These are phyloP conservation scores for Datisca glomerata DNA, from an alignment of 306 rosid genomes.

Conservation along the genomic window DNA sequence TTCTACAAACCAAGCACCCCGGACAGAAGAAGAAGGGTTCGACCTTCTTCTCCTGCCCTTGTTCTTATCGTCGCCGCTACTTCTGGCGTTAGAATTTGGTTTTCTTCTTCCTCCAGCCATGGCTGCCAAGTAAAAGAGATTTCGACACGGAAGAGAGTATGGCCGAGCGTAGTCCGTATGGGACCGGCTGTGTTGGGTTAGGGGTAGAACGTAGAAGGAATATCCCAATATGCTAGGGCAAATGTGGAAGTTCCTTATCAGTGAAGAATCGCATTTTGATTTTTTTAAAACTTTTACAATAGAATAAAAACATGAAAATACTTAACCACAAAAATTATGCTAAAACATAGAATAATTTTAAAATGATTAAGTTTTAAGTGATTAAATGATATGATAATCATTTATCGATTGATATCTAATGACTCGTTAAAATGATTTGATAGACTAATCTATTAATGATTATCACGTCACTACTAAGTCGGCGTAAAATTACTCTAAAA, in stretches of 20 bases:
- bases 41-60: conserved; percentile 27
- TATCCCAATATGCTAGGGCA: neutral
- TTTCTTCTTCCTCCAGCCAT: conserved; percentile 69
- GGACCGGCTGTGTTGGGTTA: neutral
- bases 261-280: no score
- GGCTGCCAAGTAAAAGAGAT: neutral
- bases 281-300: no score
- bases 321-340: no score
- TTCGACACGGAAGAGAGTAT: neutral
- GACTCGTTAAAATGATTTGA: no score
- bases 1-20: conserved; percentile 38
- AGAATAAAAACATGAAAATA: no score
- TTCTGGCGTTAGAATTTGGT: conserved; percentile 7
- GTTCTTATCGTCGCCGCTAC: conserved; percentile 2
- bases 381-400: no score
- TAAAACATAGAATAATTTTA: no score
- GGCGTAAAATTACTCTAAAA: no score
- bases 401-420: no score
- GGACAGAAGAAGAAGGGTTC: conserved; percentile 3
- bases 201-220: neutral
- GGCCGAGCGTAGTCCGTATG: neutral
- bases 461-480: no score
- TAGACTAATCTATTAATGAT: no score
- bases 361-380: no score
- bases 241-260: neutral